Conservation (phyloP, 208 protist genomes). For the Leishmania arabica region DNA sequence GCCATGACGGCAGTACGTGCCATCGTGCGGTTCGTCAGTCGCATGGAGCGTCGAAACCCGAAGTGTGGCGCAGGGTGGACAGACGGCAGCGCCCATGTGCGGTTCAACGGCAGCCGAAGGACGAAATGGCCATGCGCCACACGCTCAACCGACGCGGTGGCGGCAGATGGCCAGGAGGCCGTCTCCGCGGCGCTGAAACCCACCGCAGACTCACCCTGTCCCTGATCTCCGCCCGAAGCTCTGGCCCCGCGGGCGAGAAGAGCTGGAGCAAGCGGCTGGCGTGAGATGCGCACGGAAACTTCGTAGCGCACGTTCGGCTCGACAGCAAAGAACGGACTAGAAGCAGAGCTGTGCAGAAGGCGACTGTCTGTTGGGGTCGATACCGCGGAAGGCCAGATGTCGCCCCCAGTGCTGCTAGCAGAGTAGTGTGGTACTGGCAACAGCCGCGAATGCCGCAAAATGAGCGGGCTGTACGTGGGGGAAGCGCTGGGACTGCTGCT, state of each 20-base stretch:
- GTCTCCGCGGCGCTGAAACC: neutral
- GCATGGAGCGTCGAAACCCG: constrained; percentile 56
- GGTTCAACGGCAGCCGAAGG: constrained; percentile 61
- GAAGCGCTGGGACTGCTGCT: neutral
- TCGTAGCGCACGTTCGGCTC: constrained; percentile 58
- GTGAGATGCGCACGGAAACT: constrained; percentile 37
- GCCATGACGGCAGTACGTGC: constrained; percentile 32
- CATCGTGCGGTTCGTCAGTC: constrained; percentile 40
- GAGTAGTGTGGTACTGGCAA: constrained; percentile 13
- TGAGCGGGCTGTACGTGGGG: neutral
- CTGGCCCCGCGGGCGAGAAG: neutral
- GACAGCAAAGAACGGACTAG: constrained; percentile 57
- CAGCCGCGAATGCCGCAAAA: constrained; percentile 42
- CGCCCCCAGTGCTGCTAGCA: too few species aligned
- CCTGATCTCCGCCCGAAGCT: neutral
- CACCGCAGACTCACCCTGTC: neutral
- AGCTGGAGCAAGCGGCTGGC: constrained; percentile 10
- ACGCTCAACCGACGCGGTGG: constrained; percentile 1
- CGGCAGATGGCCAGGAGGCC: neutral
- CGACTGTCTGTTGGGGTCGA: neutral
- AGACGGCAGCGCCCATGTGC: constrained; percentile 42
- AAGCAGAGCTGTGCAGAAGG: constrained; percentile 20
- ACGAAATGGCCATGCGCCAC: constrained; percentile 40
- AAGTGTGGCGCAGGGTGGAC: constrained; percentile 53
- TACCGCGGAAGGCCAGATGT: neutral